Base-by-base conservation (phyloP, 208 protist species). In the Trypanosoma scelopori region DNA sequence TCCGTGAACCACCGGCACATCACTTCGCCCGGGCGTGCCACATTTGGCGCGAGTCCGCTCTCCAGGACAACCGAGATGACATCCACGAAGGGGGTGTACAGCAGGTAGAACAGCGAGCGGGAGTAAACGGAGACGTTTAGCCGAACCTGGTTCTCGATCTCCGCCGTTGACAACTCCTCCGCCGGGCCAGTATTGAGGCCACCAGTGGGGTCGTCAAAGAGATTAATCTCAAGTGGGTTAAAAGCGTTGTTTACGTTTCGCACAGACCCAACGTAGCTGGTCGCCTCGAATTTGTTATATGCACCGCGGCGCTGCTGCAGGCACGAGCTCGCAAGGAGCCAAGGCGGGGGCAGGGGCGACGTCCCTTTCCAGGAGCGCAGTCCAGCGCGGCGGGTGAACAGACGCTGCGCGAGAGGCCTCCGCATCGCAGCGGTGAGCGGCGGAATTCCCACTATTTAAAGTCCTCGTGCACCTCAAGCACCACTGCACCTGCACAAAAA, bases 131-230 rank as follows among this genome's bases (percentile, higher is more conserved):
- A 75, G 11, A 85, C 75, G 18, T 79, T 75, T 20, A 87, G 63
- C 15, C 78, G 85, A 37, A 92, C 76, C 32, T 85, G 78, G 46
- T 79, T 78, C 55, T 84, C 81, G 23, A 94, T 69, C 68, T 94
- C 89, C 1, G 78, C 74, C 3, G 75, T 65, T 5, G 84, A 78
- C 35, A 94, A 57, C 78, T 94, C 85, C 71, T 92, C 85, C 0
- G 85, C 89, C 0, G 82, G 74, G 1, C 82, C 83, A 15, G 73
- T 58, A 20, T 79, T 73, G 9, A 94, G 79, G n/a, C 89, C 89
- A 22, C 85, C 89, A 16, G 81, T 89, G n/a, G 89, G 89, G 58
- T 94, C 89, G 49, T 90, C 89, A 64, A 92, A 78, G n/a, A 94
- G 55, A 46, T 87, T 94, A 28, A 86, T 61, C 48, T 87, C 79